These are phyloP conservation scores for Trichoderma simmonsii DNA, from an alignment of 2,329 filamentous ascomycete species.

Conservation along the genomic window DNA sequence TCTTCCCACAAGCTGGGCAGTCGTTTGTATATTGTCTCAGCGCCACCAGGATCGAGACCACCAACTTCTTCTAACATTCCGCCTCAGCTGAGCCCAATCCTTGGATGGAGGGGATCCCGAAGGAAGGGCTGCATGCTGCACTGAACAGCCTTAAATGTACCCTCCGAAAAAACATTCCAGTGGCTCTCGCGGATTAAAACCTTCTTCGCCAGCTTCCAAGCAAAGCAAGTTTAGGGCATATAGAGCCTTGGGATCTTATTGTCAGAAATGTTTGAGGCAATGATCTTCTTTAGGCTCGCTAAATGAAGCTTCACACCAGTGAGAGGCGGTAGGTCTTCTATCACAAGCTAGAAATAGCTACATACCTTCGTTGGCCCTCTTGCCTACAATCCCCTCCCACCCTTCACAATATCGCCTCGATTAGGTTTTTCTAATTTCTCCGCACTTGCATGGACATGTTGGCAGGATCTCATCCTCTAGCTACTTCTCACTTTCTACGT, in stretches of 20 bases:
- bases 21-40: neutral
- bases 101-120: neutral
- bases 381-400: neutral
- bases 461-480: neutral
- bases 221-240: neutral
- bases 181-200: neutral
- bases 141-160: neutral
- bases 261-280: neutral
- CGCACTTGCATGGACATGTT: neutral
- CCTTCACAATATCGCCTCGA: neutral
- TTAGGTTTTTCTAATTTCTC: neutral
- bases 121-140: neutral
- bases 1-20: neutral
- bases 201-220: neutral
- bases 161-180: neutral
- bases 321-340: neutral
- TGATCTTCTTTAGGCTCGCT: neutral
- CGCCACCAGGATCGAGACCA: neutral
- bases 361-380: neutral
- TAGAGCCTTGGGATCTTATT: neutral
- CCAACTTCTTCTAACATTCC: neutral
- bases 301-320: neutral
- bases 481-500: neutral
- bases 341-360: neutral
- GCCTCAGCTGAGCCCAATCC: neutral